Conservation (phyloP, 2,329 filamentous ascomycete genomes). For the Alternaria postmessia region DNA sequence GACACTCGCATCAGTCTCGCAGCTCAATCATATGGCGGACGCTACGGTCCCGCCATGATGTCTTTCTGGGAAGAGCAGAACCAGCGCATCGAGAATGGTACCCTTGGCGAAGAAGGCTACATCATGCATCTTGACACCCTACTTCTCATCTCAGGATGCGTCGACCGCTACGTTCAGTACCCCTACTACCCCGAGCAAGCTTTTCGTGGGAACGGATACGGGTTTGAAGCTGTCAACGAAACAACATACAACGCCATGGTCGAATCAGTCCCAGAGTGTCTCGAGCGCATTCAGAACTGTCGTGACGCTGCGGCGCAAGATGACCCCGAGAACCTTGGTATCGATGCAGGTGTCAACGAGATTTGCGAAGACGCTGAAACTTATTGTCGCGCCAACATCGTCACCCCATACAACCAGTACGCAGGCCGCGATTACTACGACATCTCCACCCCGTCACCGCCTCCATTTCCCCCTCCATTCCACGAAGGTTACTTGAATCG, state of each 20-base stretch:
- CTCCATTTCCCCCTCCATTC: constrained; percentile 35
- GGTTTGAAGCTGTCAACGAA: constrained; percentile 22
- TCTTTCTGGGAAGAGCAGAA: constrained; percentile 26
- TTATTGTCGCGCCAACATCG: constrained; percentile 46
- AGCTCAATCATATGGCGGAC: constrained; percentile 26
- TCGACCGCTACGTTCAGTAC: constrained; percentile 20
- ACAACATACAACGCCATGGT: constrained; percentile 28
- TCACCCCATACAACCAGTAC: constrained; percentile 25
- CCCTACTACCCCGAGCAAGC: constrained; percentile 23
- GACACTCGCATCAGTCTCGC: constrained; percentile 29
- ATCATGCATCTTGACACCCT: constrained; percentile 22
- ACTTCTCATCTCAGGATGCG: constrained; percentile 19
- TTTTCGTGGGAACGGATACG: constrained; percentile 18
- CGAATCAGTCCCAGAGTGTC: constrained; percentile 22
- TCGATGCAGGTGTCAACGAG: constrained; percentile 43
- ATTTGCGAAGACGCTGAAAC: constrained; percentile 61
- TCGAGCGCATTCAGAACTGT: constrained; percentile 23
- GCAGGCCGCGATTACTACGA: constrained; percentile 32
- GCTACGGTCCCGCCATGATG: constrained; percentile 24
- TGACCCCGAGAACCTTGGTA: constrained; percentile 50
- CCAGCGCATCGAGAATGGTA: constrained; percentile 21
- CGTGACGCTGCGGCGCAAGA: constrained; percentile 22
- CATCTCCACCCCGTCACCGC: constrained; percentile 25
- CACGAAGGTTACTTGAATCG: constrained; percentile 21
- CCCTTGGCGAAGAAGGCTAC: constrained; percentile 14